Base-by-base conservation (phyloP, 345 rosid genomes). In the Heritiera fomes region DNA sequence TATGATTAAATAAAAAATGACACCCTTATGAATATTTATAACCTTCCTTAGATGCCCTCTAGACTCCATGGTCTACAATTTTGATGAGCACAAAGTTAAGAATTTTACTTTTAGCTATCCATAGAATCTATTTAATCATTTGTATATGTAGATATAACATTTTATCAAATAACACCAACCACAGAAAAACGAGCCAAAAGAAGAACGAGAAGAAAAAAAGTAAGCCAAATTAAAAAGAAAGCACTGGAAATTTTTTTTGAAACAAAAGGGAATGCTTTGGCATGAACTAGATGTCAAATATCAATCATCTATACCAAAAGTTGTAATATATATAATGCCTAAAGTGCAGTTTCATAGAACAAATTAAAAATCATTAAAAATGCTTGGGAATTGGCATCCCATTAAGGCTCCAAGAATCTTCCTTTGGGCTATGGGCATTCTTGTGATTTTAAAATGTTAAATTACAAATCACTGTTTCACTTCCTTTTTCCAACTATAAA, bases 391-490 rank as follows among this genome's bases (percentile, higher is more conserved):
- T 66, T 18, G 50, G 50, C 71, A 68, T 61, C 73, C 45, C 11
- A n/a, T 32, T 38, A 61, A 45, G 20, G 73, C 38, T 75, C 53
- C 60, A 70, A 38, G 80, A 70, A 76, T 79, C 71, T 49, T 34
- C 78, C 74, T 60, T 56, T 23, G 2, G 32, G 32, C 10, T 17
- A 47, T 59, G 69, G 69, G 71, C 74, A 71, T 34, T 70, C n/a
- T 60, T n/a, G 76, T 64, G 46, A 76, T 76, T 40, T 40, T 50
- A 70, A 41, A 50, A 50, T 50, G 55, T 63, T 34, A 63, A 17
- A 23, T 20, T 9, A 14, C 38, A 49, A 5, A 60, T 23, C 53
- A 20, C 38, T 38, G 14, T 38, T n/a, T 58, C 18, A 11, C 52
- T n/a, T 70, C 41, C 8, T 56, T 56, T 49, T 49, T 49, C 53